Evolutionary conservation across 352 stramenopile genomes (phyloP).

Genomic region (Phytophthora sp.): DNA sequence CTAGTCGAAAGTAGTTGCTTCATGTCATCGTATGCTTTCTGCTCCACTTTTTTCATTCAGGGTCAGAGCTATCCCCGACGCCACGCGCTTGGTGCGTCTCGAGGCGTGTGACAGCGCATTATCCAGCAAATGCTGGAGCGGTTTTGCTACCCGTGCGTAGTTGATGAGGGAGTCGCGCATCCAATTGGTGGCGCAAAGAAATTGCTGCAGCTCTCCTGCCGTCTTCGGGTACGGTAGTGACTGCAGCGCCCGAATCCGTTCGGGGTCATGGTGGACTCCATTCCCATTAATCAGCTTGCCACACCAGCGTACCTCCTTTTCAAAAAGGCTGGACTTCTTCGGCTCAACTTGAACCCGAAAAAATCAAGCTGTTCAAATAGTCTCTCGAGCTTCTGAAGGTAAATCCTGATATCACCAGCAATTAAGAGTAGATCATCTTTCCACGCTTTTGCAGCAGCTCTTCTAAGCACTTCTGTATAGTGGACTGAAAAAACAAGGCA

Average conservation of each 20-base stretch:
- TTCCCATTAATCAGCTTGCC: constrained; percentile 3
- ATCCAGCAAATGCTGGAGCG: no score
- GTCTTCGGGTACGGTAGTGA: background rate
- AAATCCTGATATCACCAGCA: constrained; percentile 18
- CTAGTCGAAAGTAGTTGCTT: no score
- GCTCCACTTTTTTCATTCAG: no score
- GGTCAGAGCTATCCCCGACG: no score
- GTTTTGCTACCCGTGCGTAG: background rate
- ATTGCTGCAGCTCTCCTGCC: constrained; percentile 4
- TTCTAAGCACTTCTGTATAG: background rate
- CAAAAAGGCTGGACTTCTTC: constrained; percentile 25
- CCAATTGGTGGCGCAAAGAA: constrained; percentile 7
- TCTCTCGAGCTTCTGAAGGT: constrained; percentile 20
- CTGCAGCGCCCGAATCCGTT: background rate
- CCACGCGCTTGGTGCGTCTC: no score
- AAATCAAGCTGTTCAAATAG: constrained; percentile 22
- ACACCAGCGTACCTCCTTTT: constrained; percentile 20
- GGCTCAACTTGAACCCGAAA: constrained; percentile 30
- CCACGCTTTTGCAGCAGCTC: constrained; percentile 13
- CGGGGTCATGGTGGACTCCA: background rate
- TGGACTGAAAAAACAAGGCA: constrained; percentile 1
- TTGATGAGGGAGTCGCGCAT: background rate
- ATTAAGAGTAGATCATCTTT: constrained; percentile 36
- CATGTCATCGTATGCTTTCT: no score
- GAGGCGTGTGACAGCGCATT: no score